Conservation (phyloP, 2,329 filamentous ascomycete genomes). For the Aspergillus sojae region DNA sequence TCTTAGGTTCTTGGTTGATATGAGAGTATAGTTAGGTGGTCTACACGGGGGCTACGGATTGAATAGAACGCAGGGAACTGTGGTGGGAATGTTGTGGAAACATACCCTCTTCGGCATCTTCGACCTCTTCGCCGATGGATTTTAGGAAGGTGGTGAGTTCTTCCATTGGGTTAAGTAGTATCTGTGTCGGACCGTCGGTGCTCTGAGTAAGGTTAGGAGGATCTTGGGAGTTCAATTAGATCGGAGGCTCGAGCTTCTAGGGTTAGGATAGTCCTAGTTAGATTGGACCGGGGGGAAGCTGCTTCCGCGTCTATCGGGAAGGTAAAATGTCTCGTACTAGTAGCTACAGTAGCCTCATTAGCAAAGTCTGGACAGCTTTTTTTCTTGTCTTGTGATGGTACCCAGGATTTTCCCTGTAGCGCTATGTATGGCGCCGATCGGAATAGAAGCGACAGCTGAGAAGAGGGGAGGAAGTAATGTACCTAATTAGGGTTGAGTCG, state of each 20-base stretch:
- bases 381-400: slow-evolving; percentile 1
- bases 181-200: neutral
- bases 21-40: neutral
- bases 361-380: neutral
- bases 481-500: slow-evolving; percentile 8
- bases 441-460: slow-evolving; percentile 3
- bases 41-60: neutral
- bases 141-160: slow-evolving; percentile 39
- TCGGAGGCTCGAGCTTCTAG: slow-evolving; percentile 2
- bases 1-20: slow-evolving; percentile 1
- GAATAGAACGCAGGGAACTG: neutral
- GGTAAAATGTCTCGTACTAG: neutral
- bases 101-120: slow-evolving; percentile 64
- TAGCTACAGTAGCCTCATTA: neutral
- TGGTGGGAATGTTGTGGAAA: neutral
- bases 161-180: slow-evolving; percentile 8
- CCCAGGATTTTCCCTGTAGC: neutral
- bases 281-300: neutral
- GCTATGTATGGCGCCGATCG: slow-evolving; percentile 6
- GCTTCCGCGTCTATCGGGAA: neutral
- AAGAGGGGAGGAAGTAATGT: neutral
- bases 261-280: neutral
- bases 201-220: neutral
- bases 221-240: neutral
- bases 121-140: slow-evolving; percentile 54